Evolutionary conservation across 2,329 filamentous ascomycete genomes (phyloP), one percentile per base, ranked within the genome.

Genomic region (Penicillium concentricum): DNA sequence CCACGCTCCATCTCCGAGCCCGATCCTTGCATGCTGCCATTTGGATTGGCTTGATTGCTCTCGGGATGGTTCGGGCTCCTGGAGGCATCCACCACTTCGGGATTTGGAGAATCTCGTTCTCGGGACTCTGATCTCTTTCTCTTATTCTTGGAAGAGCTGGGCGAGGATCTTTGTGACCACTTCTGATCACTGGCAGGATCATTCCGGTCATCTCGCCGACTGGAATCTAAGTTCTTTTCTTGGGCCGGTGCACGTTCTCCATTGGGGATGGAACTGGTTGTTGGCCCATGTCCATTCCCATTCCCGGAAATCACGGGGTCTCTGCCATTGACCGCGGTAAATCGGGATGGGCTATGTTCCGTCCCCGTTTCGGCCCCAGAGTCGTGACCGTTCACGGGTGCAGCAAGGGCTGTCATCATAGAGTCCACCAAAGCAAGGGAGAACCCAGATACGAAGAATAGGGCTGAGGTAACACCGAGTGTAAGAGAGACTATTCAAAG

Each of bases 41-140:
- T 65, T 6, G 61, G 59, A 39, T 65, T 63, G 39, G 62, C 54
- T 18, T 69, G 67, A 9, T 37, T 49, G 37, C 61, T 50, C 12
- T 74, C 77, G 57, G 67, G 71, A 57, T 59, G 70, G 61, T 68
- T 71, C 60, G 76, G 76, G 67, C 65, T 76, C 65, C 58, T 69
- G 47, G 70, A 68, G 50, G 64, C 59, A 34, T 66, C 72, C 53
- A 74, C 69, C 49, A 64, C 73, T 57, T 73, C 71, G 56, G 58
- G 64, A 69, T 61, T 69, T 65, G 51, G 68, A 72, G 61, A 59
- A 63, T 56, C 59, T 68, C 63, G 72, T 54, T 87, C 87, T 37
- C 78, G 72, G 6, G 88, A 90, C 44, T 80, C 76, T 7, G 89
- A 91, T 58, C 89, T 84, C 73, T 91, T 93, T 56, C 81, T 73